These are phyloP conservation scores for Mediolabrus comicus DNA, from an alignment of 108 stramenopile genomes.

Conservation along the genomic window DNA sequence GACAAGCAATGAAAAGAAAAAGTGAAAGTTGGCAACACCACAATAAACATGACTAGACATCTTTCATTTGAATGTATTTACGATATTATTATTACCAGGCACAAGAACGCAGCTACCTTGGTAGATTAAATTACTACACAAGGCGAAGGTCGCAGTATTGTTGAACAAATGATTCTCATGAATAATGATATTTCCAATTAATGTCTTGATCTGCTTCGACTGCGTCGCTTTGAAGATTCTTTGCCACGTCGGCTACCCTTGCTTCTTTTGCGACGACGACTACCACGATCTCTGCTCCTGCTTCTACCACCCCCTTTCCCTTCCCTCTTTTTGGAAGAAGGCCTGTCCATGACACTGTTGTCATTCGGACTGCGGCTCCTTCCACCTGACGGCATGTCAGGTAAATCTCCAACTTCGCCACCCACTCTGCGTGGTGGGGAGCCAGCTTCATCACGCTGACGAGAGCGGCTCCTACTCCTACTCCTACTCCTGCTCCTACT, in stretches of 20 bases:
- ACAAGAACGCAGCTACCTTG: background rate
- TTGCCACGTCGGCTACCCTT: constrained; percentile 32
- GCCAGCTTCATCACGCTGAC: constrained; percentile 26
- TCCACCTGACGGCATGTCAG: constrained; percentile 21
- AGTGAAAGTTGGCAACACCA: background rate
- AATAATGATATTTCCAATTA: background rate
- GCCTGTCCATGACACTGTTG: constrained; percentile 30
- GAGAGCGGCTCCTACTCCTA: constrained; percentile 27
- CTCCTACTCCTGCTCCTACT: constrained; percentile 33
- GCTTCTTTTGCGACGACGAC: constrained; percentile 33
- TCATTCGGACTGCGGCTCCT: constrained; percentile 36
- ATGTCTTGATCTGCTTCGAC: constrained; percentile 33
- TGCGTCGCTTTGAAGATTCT: constrained; percentile 28
- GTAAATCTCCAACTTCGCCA: constrained; percentile 31
- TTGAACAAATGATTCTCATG: background rate
- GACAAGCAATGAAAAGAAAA: background rate
- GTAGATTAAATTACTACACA: background rate
- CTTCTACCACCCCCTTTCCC: constrained; percentile 45
- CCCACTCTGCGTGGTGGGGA: constrained; percentile 25
- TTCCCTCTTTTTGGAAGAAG: constrained; percentile 43
- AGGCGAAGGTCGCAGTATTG: background rate
- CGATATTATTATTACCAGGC: too few species aligned
- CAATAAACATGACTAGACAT: background rate
- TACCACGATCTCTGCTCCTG: constrained; percentile 40
- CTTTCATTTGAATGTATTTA: background rate